Evolutionary conservation across 2,329 filamentous ascomycete genomes (phyloP).

Genomic region (Pestalotiopsis sp.): DNA sequence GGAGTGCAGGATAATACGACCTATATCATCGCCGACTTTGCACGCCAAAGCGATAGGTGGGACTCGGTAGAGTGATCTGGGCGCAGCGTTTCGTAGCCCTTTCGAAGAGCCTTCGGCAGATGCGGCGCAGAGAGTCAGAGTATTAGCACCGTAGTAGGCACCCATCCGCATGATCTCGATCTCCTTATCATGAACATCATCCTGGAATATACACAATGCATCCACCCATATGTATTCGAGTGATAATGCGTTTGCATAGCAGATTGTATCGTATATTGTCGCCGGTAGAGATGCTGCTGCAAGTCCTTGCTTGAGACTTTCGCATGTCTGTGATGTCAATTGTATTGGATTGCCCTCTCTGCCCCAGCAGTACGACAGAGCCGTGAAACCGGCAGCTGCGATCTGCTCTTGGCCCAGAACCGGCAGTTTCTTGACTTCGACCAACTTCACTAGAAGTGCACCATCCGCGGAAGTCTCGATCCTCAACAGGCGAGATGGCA

Average conservation of each 20-base stretch:
- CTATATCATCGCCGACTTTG: background rate
- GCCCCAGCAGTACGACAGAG: slow-evolving; percentile 7
- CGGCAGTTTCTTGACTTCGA: background rate
- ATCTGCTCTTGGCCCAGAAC: background rate
- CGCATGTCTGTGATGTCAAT: background rate
- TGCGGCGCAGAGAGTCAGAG: slow-evolving; percentile 3
- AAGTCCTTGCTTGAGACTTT: background rate
- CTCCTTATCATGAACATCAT: background rate
- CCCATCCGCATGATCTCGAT: background rate
- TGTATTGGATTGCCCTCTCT: slow-evolving; percentile 4
- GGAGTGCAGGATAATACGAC: background rate
- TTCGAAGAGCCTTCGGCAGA: background rate
- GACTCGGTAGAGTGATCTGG: background rate
- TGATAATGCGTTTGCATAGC: background rate
- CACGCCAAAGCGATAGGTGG: background rate
- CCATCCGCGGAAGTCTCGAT: background rate
- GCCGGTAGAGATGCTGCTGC: background rate
- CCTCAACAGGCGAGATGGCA: background rate
- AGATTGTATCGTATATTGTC: background rate
- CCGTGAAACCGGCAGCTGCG: background rate
- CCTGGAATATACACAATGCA: slow-evolving; percentile 7
- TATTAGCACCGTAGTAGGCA: background rate
- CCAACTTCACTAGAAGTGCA: background rate
- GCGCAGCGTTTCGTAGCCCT: background rate
- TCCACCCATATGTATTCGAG: slow-evolving; percentile 9